phyloP scores from a whole-genome alignment of 1,284 basidiomycete species.

The Ganoderma leucocontextum region DNA sequence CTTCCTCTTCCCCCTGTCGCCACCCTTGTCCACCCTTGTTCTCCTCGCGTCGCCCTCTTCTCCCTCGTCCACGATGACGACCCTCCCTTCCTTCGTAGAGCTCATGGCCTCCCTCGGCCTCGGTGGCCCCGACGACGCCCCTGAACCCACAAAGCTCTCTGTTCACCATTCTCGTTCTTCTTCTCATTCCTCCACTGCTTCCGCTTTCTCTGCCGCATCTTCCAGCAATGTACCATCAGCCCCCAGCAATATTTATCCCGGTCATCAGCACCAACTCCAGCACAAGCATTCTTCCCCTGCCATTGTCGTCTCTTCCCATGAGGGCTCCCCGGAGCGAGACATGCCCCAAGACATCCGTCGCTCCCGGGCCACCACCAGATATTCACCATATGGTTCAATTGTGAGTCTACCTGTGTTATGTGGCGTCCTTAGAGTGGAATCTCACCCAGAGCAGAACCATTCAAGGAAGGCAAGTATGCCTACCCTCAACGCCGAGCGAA shows the following conservation, averaged over 20 bases:
- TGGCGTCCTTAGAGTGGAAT: constrained; percentile 14
- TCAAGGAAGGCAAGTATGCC: constrained; percentile 46
- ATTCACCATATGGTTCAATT: constrained; percentile 68
- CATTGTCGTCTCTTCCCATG: constrained; percentile 33
- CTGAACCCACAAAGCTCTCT: constrained; percentile 34
- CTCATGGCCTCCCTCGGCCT: constrained; percentile 84
- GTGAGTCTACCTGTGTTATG: constrained; percentile 49
- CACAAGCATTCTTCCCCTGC: constrained; percentile 28
- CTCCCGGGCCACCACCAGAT: constrained; percentile 50
- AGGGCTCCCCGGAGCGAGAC: constrained; percentile 33
- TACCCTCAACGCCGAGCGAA: constrained; percentile 38
- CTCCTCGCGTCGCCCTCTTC: constrained; percentile 7
- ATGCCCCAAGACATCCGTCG: constrained; percentile 40
- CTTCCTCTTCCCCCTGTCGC: constrained; percentile 19
- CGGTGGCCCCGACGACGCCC: constrained; percentile 49
- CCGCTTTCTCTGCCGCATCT: constrained; percentile 37
- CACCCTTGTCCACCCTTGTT: constrained; percentile 2
- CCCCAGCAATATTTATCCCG: constrained; percentile 32
- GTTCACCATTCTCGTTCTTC: constrained; percentile 45
- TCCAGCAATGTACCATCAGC: constrained; percentile 39
- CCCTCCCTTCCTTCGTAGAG: constrained; percentile 84
- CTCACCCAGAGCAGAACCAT: constrained; percentile 38
- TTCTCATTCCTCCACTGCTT: constrained; percentile 49
- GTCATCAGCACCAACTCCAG: constrained; percentile 8
- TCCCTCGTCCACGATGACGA: constrained; percentile 55